Evolutionary conservation across 495 filamentous ascomycete genomes (phyloP), one percentile per base, ranked within the genome.

Genomic region (Eremomyces bilateralis): DNA sequence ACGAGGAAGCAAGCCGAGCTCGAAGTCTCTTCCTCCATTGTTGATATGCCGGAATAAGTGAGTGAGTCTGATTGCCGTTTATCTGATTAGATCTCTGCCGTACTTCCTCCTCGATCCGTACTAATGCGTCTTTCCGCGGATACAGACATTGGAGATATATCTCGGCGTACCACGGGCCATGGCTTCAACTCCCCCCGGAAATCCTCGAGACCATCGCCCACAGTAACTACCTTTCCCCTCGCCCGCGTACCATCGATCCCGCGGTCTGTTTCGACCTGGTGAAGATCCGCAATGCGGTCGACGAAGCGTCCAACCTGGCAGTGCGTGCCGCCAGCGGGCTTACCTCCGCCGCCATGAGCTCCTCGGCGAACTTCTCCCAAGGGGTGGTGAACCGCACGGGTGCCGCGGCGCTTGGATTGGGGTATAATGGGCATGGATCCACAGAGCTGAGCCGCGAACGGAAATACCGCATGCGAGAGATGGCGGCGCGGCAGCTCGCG

Each of bases 71-170:
- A n/a, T n/a, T n/a, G n/a, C n/a, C n/a, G n/a, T n/a, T n/a, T n/a
- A n/a, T n/a, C n/a, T n/a, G n/a, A n/a, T n/a, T n/a, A n/a, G n/a
- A n/a, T n/a, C n/a, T n/a, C n/a, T n/a, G n/a, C n/a, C n/a, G n/a
- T n/a, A n/a, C n/a, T n/a, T n/a, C n/a, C n/a, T n/a, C n/a, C 27
- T 19, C 20, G 15, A 4, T 35, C 20, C 29, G 37, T 33, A 37
- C 36, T 29, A 36, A 39, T 25, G 40, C 31, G 17, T 29, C 29
- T 25, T n/a, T n/a, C n/a, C n/a, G n/a, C n/a, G n/a, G n/a, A n/a
- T n/a, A n/a, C 38, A 82, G 76, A 45, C 76, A 82, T 55, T 82
- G 76, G 76, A 65, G 71, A 29, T 78, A 81, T 49, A 84, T 84
- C 35, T 81, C 76, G 15, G 71, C 76, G 33, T 84, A 79, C 45